phyloP scores from a whole-genome alignment of 805 yeast genomes.

The Candida ponderosae region DNA sequence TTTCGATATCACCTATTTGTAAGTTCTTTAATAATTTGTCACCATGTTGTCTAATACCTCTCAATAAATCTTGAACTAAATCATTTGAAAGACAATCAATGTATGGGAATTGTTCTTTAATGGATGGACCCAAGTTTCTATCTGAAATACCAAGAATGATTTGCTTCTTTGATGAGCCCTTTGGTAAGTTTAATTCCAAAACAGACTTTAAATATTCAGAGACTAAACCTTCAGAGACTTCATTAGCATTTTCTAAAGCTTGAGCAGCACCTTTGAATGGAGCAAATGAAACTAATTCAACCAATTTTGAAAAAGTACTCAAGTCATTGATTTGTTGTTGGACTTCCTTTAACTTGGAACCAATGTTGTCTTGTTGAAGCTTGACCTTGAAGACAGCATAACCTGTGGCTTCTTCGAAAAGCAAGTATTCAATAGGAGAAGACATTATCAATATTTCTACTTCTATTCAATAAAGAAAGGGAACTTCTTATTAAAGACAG shows the following conservation, averaged over 20 bases:
- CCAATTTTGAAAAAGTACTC: constrained; percentile 81
- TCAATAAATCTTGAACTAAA: constrained; percentile 86
- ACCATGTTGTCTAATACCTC: constrained; percentile 92
- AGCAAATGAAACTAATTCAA: constrained; percentile 90
- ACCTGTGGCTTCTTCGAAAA: constrained; percentile 98
- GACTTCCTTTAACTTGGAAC: constrained; percentile 87
- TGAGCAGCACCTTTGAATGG: constrained; percentile 99
- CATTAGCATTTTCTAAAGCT: constrained; percentile 97
- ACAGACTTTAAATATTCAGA: constrained; percentile 87
- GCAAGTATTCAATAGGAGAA: constrained; percentile 83
- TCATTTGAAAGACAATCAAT: constrained; percentile 89
- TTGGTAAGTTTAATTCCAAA: constrained; percentile 86
- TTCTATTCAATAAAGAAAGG: no score
- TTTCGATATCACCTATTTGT: constrained; percentile 91
- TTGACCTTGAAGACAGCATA: constrained; percentile 93
- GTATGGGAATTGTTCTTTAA: constrained; percentile 83
- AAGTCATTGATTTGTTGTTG: constrained; percentile 86
- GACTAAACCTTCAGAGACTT: constrained; percentile 93
- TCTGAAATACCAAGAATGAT: constrained; percentile 84
- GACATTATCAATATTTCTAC: constrained; percentile 18
- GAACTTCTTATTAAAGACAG: not conserved
- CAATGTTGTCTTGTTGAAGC: constrained; percentile 90
- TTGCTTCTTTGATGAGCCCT: constrained; percentile 53
- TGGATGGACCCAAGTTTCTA: constrained; percentile 91
- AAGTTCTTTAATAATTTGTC: constrained; percentile 83